Evolutionary conservation across 306 rosid species (phyloP), one percentile per base, ranked within the genome.

Genomic region (Quercus gilva): DNA sequence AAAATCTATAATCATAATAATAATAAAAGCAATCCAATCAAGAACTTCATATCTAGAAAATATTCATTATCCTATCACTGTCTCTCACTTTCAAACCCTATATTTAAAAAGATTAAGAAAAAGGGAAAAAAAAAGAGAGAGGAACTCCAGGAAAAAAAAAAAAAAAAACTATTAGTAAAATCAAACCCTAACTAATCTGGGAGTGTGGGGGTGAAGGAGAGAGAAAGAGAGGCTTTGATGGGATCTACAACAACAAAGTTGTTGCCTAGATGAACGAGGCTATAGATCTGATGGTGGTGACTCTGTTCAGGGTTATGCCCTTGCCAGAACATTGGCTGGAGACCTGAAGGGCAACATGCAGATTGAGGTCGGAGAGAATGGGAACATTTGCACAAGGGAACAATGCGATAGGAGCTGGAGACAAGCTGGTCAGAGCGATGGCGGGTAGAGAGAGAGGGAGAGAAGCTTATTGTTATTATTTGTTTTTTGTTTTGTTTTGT

Each of bases 171-270:
- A 75, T 35, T 14, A 55, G 75, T 61, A 71, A 59, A 52, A 31
- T 29, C 6, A 82, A 85, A 67, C 83, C 85, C 86, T 76, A 84
- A 71, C 79, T 3, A 3, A 49, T 49, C 53, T 49, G 5, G 17
- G 53, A 49, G 15, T 49, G 15, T 49, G 53, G 53, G 4, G 53
- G 53, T 13, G 15, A 49, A 12, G 53, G 53, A 49, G 53, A 49
- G 15, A 12, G 5, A 55, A 18, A 69, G 65, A 67, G 14, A 31
- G 19, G 33, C 17, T 71, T 35, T 28, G 25, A 31, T 57, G 85
- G 69, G 83, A 84, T 90, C 90, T 90, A 90, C 86, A 89, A 73
- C 83, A 93, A 57, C 35, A 93, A 75, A 17, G 81, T 65, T 8
- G 79, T 79, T 0, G 83, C 87, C 7, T 86, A 17, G 59, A 82